phyloP scores from a whole-genome alignment of 1,284 basidiomycete species.

The Dichomitus squalens region DNA sequence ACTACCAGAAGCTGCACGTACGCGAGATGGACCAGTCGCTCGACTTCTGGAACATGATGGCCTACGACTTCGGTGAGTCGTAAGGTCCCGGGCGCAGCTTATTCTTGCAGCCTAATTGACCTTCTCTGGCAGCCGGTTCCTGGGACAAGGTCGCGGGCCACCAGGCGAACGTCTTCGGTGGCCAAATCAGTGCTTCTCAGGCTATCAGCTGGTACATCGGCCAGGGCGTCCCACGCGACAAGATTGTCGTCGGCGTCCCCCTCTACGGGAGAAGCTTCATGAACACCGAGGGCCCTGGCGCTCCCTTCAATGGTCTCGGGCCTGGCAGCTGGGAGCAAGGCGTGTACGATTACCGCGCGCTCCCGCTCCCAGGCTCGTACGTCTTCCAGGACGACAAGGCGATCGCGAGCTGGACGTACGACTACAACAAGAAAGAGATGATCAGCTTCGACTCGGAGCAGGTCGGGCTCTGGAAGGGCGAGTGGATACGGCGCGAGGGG shows the following conservation, averaged over 20 bases:
- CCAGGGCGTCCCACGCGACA: slow-evolving; percentile 75
- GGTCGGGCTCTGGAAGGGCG: slow-evolving; percentile 70
- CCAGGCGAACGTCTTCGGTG: slow-evolving; percentile 85
- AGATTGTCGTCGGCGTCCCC: slow-evolving; percentile 89
- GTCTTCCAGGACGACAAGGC: slow-evolving; percentile 58
- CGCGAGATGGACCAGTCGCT: slow-evolving; percentile 86
- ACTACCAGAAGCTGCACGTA: slow-evolving; percentile 80
- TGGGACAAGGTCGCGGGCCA: slow-evolving; percentile 83
- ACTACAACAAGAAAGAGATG: slow-evolving; percentile 70
- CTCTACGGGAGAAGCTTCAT: slow-evolving; percentile 92
- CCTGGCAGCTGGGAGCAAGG: slow-evolving; percentile 77
- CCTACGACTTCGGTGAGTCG: slow-evolving; percentile 76
- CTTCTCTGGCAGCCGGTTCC: slow-evolving; percentile 62
- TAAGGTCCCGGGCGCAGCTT: not conserved
- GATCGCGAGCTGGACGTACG: slow-evolving; percentile 76
- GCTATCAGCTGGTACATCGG: slow-evolving; percentile 76
- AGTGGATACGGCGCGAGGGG: slow-evolving; percentile 71
- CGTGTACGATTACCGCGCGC: slow-evolving; percentile 79
- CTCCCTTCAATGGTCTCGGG: slow-evolving; percentile 77
- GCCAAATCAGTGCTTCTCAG: slow-evolving; percentile 62
- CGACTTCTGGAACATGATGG: slow-evolving; percentile 98
- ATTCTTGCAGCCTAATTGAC: not conserved
- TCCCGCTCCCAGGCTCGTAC: slow-evolving; percentile 72
- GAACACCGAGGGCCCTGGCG: slow-evolving; percentile 82
- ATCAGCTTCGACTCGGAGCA: slow-evolving; percentile 79